Evolutionary conservation across 2,329 filamentous ascomycete species (phyloP).

Genomic region (Nigrospora osmanthi): DNA sequence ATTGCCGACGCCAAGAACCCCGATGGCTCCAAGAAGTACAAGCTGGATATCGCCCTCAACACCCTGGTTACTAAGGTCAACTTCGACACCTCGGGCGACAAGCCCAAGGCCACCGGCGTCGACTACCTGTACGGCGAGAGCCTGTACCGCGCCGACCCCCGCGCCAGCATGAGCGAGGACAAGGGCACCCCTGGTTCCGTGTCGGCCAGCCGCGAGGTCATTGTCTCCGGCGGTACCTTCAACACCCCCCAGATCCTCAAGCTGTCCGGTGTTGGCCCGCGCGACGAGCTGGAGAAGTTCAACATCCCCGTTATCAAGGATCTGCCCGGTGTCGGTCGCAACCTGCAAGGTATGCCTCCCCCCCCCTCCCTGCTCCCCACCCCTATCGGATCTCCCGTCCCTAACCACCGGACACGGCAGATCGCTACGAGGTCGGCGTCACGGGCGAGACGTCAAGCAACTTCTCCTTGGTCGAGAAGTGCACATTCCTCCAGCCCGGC

Average conservation of each 20-base stretch:
- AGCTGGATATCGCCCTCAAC: conserved; percentile 24
- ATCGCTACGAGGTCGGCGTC: conserved; percentile 41
- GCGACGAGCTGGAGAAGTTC: conserved; percentile 27
- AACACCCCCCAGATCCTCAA: conserved; percentile 39
- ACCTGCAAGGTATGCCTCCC: conserved; percentile 34
- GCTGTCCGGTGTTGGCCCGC: conserved; percentile 34
- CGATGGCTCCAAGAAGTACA: conserved; percentile 35
- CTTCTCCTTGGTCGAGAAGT: conserved; percentile 18
- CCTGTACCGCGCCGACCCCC: conserved; percentile 33
- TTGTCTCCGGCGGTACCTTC: conserved; percentile 38
- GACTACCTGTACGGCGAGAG: conserved; percentile 30
- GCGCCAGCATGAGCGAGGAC: conserved; percentile 15
- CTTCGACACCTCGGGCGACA: conserved; percentile 21
- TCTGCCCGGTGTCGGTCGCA: conserved; percentile 55
- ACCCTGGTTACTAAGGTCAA: conserved; percentile 31
- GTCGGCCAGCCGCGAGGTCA: conserved; percentile 10
- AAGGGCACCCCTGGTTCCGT: conserved; percentile 5
- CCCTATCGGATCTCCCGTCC: not conserved
- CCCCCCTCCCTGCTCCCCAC: too few species aligned
- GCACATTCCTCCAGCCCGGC: conserved; percentile 17
- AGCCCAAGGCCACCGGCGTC: conserved; percentile 29
- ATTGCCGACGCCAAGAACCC: conserved; percentile 35
- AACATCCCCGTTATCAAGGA: conserved; percentile 45
- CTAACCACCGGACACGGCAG: not conserved
- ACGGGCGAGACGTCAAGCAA: conserved; percentile 27